These are phyloP conservation scores for Malus hybrid DNA, from an alignment of 331 rosid species.

Conservation along the genomic window DNA sequence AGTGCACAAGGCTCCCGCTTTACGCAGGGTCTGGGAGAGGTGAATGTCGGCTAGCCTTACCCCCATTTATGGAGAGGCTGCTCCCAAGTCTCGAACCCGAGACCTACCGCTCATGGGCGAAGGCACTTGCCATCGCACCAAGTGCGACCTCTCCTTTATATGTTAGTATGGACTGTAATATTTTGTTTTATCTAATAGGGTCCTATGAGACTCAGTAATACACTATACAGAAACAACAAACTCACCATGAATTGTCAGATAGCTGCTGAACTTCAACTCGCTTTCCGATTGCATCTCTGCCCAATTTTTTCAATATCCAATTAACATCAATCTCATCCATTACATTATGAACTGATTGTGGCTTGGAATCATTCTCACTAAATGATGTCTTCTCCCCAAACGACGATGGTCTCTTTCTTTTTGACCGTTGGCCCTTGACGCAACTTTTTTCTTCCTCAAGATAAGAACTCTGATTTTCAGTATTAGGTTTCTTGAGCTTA, in stretches of 20 bases:
- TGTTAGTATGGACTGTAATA: neutral
- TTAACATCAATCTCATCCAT: conserved; percentile 92
- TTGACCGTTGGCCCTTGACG: conserved; percentile 92
- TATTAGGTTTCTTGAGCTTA: conserved; percentile 70
- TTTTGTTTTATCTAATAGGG: neutral
- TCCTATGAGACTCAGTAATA: neutral
- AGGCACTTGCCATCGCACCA: too few relatives aligned
- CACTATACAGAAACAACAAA: conserved; percentile 9
- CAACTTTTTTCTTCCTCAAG: conserved; percentile 70
- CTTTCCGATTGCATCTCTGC: conserved; percentile 94
- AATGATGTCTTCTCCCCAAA: conserved; percentile 47
- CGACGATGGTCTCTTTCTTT: conserved; percentile 89
- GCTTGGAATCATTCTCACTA: conserved; percentile 37
- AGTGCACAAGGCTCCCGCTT: too few relatives aligned
- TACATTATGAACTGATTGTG: conserved; percentile 38
- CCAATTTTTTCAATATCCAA: conserved; percentile 93
- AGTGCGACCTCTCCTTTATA: too few relatives aligned
- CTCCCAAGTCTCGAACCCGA: too few relatives aligned
- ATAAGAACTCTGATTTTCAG: conserved; percentile 55
- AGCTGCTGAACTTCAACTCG: conserved; percentile 92
- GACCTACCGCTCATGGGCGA: too few relatives aligned
- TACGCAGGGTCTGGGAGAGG: too few relatives aligned
- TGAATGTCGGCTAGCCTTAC: too few relatives aligned
- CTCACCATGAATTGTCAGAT: conserved; percentile 84
- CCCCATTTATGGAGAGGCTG: too few relatives aligned